Percentiles rank a stretch among this genome's conserved stretches.
These are phyloP conservation scores for Pseudonitzschia multiseries DNA, from an alignment of 108 stramenopile species.

Conservation along the genomic window DNA sequence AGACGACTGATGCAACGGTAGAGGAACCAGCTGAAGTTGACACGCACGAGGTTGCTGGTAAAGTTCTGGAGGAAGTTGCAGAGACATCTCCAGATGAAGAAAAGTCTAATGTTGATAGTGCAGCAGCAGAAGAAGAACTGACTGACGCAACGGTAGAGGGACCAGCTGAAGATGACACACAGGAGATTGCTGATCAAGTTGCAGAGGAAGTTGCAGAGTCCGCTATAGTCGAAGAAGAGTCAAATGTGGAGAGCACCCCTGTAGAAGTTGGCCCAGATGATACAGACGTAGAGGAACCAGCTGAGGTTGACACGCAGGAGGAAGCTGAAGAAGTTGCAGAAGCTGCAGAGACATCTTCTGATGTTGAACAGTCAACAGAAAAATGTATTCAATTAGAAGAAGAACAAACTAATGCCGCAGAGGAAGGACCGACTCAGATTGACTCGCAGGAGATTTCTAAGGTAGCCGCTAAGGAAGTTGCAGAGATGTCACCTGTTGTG, in stretches of 20 bases:
- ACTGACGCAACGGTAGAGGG: neutral
- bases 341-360: neutral
- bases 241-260: neutral
- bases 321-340: neutral
- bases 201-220: neutral
- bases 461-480: too few species aligned
- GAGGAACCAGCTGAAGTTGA: too few species aligned
- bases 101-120: too few species aligned
- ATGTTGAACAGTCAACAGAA: neutral
- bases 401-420: neutral
- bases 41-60: neutral
- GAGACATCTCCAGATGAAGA: neutral
- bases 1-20: too few species aligned
- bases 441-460: too few species aligned
- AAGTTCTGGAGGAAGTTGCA: neutral
- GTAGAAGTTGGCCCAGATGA: neutral
- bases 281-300: neutral
- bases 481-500: neutral
- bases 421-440: neutral
- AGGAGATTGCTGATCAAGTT: too few species aligned
- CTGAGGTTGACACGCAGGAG: neutral
- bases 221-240: too few species aligned
- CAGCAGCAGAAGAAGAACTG: too few species aligned
- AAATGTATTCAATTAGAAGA: neutral
- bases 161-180: neutral